Evolutionary conservation across 208 protist genomes (phyloP), one percentile per base, ranked within the genome.

Genomic region (Trypanosoma theileri): DNA sequence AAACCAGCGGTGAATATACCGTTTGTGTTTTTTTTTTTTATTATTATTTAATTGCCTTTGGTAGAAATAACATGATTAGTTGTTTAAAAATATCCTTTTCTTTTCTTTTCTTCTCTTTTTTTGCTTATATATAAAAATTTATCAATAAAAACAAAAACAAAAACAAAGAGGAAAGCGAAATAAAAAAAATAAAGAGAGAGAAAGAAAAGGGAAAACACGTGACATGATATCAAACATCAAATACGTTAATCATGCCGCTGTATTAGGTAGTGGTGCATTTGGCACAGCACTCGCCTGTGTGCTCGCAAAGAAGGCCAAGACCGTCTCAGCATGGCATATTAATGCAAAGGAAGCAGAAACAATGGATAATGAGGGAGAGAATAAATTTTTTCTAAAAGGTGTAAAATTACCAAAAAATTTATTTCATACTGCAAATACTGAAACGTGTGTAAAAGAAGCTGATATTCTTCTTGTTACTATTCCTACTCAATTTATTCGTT

Each of bases 251-350:
- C 81, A 79, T 64, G 87, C 79, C 35, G 81, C 75, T 24, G 76
- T 95, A 69, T 85, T 96, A 58, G 91, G 91, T 51, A 89, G 84
- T 44, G 91, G 91, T 51, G 83, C 91, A 75, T 96, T 96, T 56
- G 91, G 91, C 42, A 94, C 91, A 12, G 85, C 88, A 24, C 59
- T 94, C 35, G 63, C 86, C 26, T 84, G 61, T 56, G 80, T 84
- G 4, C 77, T 96, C 45, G 77, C 86, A 9, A 84, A 87, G 69
- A 92, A 94, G 73, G 75, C 69, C 52, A 58, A 87, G 22, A 60
- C 75, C 55, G 88, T 94, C 21, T 75, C 59, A 22, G 86, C 94
- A 46, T 94, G 88, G 86, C 84, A 94, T 70, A 85, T 91, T 54
- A 81, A 89, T 48, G 66, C 72, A 52, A 60, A 84, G 26, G 82